Percentiles rank a stretch among this genome's conserved stretches.
These are phyloP conservation scores for Mediolabrus comicus DNA, from an alignment of 108 stramenopile species.

Conservation along the genomic window DNA sequence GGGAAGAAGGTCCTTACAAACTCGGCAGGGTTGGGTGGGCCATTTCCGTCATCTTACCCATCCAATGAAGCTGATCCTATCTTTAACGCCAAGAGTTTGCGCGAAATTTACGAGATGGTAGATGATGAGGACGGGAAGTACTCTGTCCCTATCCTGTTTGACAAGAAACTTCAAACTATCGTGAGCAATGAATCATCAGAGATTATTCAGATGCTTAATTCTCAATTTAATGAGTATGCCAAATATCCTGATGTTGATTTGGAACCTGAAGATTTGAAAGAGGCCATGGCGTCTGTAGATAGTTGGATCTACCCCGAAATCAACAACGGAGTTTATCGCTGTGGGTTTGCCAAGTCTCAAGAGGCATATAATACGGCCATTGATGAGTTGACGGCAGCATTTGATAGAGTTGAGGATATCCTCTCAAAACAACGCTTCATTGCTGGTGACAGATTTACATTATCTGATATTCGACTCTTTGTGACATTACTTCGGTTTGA, in stretches of 20 bases:
- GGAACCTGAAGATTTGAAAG: conserved; percentile 79
- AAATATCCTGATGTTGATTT: conserved; percentile 80
- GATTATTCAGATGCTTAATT: conserved; percentile 96
- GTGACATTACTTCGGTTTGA: conserved; percentile 94
- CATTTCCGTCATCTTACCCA: conserved; percentile 72
- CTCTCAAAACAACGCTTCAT: conserved; percentile 81
- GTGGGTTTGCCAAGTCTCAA: conserved; percentile 95
- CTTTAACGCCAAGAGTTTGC: conserved; percentile 58
- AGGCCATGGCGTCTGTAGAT: conserved; percentile 81
- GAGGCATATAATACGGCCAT: conserved; percentile 91
- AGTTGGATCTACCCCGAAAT: conserved; percentile 89
- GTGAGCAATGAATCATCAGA: conserved; percentile 98
- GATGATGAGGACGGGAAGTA: conserved; percentile 86
- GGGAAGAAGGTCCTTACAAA: conserved; percentile 32
- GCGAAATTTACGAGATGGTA: conserved; percentile 84
- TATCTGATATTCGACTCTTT: conserved; percentile 95
- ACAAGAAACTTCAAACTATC: conserved; percentile 91
- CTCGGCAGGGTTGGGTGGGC: conserved; percentile 73
- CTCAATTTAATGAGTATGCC: conserved; percentile 84
- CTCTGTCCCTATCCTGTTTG: conserved; percentile 95
- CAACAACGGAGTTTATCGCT: conserved; percentile 97
- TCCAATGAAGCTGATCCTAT: conserved; percentile 74
- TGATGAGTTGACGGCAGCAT: conserved; percentile 81
- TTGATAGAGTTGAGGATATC: conserved; percentile 81
- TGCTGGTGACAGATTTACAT: conserved; percentile 83